A percentile compares a stretch with the other conserved stretches of the same genome.
These are phyloP conservation scores for Ambrosiella beaveri DNA, from an alignment of 2,329 filamentous ascomycete genomes.

Conservation along the genomic window DNA sequence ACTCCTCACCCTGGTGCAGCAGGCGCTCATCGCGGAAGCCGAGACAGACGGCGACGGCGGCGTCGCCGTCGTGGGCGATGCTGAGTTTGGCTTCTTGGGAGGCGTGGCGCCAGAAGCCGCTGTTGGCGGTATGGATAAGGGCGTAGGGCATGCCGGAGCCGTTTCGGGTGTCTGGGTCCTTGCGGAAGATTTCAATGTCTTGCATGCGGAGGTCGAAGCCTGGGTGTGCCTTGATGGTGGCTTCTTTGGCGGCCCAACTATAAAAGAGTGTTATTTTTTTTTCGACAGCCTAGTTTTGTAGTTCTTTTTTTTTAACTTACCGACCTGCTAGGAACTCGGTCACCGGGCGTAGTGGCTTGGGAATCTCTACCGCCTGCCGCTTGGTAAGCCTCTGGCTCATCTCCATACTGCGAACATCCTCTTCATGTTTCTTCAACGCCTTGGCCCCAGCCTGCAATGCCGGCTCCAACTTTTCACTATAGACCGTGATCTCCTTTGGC, in stretches of 20 bases:
- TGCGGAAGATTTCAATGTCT: conserved; percentile 31
- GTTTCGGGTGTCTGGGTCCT: neutral
- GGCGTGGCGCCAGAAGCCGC: neutral
- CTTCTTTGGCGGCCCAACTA: conserved; percentile 59
- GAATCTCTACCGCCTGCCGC: too few relatives aligned
- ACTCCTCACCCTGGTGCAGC: neutral
- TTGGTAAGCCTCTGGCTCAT: too few relatives aligned
- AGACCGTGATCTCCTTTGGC: conserved; percentile 22
- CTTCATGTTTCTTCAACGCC: neutral
- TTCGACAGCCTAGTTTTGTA: neutral
- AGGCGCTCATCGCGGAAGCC: conserved; percentile 19
- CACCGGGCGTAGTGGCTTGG: too few relatives aligned
- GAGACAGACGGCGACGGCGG: conserved; percentile 54
- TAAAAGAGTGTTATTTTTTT: neutral
- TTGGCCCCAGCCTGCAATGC: neutral
- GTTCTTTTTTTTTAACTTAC: neutral
- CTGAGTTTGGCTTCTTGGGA: conserved; percentile 48
- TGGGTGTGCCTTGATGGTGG: conserved; percentile 53
- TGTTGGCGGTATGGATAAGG: neutral
- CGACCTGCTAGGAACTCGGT: neutral
- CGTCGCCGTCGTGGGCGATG: conserved; percentile 77
- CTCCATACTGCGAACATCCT: too few relatives aligned
- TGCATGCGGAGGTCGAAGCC: conserved; percentile 42
- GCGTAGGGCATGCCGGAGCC: neutral
- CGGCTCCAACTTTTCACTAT: conserved; percentile 5